Evolutionary conservation across 495 filamentous ascomycete species (phyloP).

Genomic region (Aspergillus incahuasiensis): DNA sequence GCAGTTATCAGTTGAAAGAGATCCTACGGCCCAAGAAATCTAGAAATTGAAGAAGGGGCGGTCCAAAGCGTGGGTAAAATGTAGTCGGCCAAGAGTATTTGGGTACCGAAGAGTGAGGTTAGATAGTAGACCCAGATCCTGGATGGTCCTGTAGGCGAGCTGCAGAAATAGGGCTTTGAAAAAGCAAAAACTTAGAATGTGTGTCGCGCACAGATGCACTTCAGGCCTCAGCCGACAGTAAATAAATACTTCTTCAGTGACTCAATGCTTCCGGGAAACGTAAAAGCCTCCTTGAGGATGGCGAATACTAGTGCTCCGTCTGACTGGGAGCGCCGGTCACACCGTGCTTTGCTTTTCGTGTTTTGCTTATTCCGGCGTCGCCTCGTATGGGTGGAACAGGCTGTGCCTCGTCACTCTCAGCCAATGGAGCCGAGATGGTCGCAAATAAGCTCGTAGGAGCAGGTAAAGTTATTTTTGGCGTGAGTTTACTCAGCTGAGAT

Average conservation of each 20-base stretch:
- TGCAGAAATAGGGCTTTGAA: slow-evolving; percentile 1
- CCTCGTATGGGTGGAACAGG: slow-evolving; percentile 6
- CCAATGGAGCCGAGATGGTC: slow-evolving; percentile 12
- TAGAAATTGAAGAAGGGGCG: not conserved
- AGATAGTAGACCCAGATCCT: not conserved
- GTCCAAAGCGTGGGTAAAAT: not conserved
- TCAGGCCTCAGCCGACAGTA: slow-evolving; percentile 1
- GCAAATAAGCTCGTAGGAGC: slow-evolving; percentile 8
- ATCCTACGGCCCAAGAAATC: slow-evolving; percentile 7
- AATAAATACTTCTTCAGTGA: not conserved
- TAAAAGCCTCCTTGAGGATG: slow-evolving; percentile 3
- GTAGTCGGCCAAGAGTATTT: not conserved
- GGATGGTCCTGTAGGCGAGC: not conserved
- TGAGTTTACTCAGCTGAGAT: slow-evolving; percentile 14
- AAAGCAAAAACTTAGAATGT: not conserved
- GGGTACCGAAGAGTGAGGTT: not conserved
- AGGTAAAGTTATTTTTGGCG: slow-evolving; percentile 5
- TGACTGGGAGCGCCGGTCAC: slow-evolving; percentile 2
- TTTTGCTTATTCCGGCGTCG: slow-evolving; percentile 5
- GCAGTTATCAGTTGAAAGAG: not conserved
- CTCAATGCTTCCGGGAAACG: not conserved
- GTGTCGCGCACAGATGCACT: slow-evolving; percentile 7
- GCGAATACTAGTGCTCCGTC: slow-evolving; percentile 7
- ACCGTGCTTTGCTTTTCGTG: slow-evolving; percentile 2
- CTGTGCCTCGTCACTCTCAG: slow-evolving; percentile 13